Conservation (phyloP, 176 grass and related monocot species). For the Dendrocalamus sinicus region DNA sequence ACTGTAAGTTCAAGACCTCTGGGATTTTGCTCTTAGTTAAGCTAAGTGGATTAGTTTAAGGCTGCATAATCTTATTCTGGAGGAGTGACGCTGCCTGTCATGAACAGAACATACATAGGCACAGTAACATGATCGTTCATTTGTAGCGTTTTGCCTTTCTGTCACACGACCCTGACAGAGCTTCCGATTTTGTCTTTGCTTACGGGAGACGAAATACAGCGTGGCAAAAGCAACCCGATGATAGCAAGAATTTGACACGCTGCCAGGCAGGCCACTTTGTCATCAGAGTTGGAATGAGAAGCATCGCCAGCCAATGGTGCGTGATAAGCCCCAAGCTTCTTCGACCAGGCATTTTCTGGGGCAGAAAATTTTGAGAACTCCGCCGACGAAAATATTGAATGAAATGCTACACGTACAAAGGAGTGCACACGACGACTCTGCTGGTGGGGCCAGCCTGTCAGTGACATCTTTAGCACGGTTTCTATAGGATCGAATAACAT, state of each 20-base stretch:
- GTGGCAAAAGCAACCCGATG: background rate
- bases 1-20: background rate
- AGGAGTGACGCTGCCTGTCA: background rate
- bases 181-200: background rate
- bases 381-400: background rate
- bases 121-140: background rate
- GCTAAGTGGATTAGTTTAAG: background rate
- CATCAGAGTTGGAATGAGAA: background rate
- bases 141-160: background rate
- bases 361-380: background rate
- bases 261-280: background rate
- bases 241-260: background rate
- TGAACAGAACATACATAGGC: background rate
- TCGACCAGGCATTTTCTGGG: slow-evolving; percentile 20
- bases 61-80: background rate
- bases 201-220: background rate
- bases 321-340: background rate
- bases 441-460: background rate
- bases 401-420: background rate
- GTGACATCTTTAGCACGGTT: background rate
- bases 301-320: slow-evolving; percentile 30
- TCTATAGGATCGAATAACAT: too few relatives aligned
- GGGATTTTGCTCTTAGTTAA: background rate
- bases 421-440: background rate
- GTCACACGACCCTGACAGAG: background rate